Evolutionary conservation across 169 alveolate species (phyloP).

Genomic region (Prorocentrum cordatum): DNA sequence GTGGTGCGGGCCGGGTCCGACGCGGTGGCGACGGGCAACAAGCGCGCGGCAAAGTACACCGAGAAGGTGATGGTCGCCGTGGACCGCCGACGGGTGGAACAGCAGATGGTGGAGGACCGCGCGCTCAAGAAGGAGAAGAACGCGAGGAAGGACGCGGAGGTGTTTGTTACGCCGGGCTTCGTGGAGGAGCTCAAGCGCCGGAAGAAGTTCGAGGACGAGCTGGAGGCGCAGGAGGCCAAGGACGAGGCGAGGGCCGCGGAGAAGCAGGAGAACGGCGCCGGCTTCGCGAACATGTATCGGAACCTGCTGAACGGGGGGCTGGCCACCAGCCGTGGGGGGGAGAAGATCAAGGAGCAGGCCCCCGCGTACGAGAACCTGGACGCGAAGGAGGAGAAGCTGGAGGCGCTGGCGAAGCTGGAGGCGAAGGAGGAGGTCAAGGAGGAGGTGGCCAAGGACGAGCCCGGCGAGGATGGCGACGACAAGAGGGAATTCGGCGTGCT

Average conservation of each 20-base stretch:
- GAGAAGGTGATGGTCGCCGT: slow-evolving; percentile 45
- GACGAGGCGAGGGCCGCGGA: slow-evolving; percentile 1
- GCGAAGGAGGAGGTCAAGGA: too few species aligned
- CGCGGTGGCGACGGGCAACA: too few species aligned
- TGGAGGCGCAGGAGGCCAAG: slow-evolving; percentile 40
- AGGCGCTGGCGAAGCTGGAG: too few species aligned
- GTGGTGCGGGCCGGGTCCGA: too few species aligned
- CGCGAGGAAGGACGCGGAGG: slow-evolving; percentile 37
- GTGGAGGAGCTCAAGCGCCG: slow-evolving; percentile 23
- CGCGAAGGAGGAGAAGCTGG: too few species aligned
- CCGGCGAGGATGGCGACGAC: too few species aligned
- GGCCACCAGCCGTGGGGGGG: too few species aligned
- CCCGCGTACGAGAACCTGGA: too few species aligned
- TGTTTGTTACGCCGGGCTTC: slow-evolving; percentile 52
- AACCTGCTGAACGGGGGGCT: slow-evolving; percentile 19
- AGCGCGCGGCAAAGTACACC: slow-evolving; percentile 47
- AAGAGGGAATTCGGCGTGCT: too few species aligned
- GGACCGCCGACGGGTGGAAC: slow-evolving; percentile 34
- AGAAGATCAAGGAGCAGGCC: too few species aligned
- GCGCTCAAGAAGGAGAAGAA: slow-evolving; percentile 52
- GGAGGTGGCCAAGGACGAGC: too few species aligned
- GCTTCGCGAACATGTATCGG: slow-evolving; percentile 49
- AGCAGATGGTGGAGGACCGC: slow-evolving; percentile 17
- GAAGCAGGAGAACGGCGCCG: slow-evolving; percentile 54
- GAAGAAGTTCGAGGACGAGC: slow-evolving; percentile 41